Evolutionary conservation across 805 yeast species (phyloP).

Genomic region (Metschnikowia lachancei): DNA sequence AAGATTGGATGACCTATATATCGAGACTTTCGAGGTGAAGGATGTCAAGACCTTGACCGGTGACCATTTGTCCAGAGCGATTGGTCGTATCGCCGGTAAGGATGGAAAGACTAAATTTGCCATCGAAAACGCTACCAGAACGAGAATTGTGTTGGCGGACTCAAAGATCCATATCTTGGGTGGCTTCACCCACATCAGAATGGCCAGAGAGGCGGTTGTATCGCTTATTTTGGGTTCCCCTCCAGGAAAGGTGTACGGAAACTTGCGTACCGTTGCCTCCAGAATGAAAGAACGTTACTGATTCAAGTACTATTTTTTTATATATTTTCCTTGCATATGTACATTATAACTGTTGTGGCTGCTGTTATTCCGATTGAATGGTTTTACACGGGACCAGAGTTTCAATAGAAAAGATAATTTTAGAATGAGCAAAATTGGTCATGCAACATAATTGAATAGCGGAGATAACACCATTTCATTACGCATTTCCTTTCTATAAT

Average conservation of each 20-base stretch:
- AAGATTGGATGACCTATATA: conserved; percentile 91
- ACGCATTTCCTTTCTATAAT: too few species aligned
- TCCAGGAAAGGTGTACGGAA: conserved; percentile 97
- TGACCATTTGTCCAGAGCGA: conserved; percentile 96
- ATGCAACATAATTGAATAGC: too few species aligned
- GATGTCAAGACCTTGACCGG: conserved; percentile 95
- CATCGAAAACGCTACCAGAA: conserved; percentile 96
- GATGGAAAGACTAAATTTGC: conserved; percentile 99
- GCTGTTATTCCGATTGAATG: not conserved
- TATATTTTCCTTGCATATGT: conserved; percentile 11
- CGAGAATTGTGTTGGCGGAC: conserved; percentile 96
- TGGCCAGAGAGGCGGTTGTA: conserved; percentile 98
- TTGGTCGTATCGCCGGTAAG: conserved; percentile 99
- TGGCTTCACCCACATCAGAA: conserved; percentile 93
- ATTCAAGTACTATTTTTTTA: not conserved
- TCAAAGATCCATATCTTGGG: conserved; percentile 95
- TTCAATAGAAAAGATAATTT: conserved; percentile 1
- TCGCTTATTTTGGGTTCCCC: conserved; percentile 94
- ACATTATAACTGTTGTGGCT: conserved; percentile 7
- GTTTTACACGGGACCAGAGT: not conserved
- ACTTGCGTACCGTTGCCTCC: conserved; percentile 93
- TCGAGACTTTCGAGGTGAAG: conserved; percentile 94
- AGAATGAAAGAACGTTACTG: conserved; percentile 94
- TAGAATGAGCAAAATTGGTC: too few species aligned
- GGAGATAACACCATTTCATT: too few species aligned